These are phyloP conservation scores for Dendrobium nobile DNA, from an alignment of 106 monocot species.

Conservation along the genomic window DNA sequence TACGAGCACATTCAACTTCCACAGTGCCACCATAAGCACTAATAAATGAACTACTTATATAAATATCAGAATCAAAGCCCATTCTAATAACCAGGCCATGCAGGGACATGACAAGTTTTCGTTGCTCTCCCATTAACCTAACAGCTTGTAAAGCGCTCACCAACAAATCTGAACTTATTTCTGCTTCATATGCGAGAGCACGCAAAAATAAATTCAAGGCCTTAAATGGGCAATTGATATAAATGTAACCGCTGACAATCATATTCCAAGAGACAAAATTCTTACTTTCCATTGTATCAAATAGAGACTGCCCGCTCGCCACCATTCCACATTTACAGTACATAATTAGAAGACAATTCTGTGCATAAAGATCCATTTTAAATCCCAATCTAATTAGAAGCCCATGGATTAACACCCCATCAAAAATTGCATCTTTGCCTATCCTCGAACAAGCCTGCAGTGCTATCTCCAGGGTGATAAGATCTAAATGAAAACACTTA, in stretches of 20 bases:
- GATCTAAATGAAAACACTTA: conserved; percentile 14
- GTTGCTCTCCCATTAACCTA: conserved; percentile 9
- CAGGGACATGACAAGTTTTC: conserved; percentile 11
- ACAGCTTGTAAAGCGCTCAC: conserved; percentile 32
- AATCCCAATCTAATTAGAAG: conserved; percentile 17
- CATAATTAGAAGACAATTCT: conserved; percentile 36
- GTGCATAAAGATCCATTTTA: conserved; percentile 14
- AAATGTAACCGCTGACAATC: conserved; percentile 27
- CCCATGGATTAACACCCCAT: conserved; percentile 32
- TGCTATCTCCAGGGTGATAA: conserved; percentile 25
- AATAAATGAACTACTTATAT: conserved; percentile 37
- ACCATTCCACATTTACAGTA: conserved; percentile 32
- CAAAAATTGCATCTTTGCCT: conserved; percentile 14
- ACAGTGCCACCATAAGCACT: conserved; percentile 31
- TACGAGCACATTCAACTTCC: conserved; percentile 15
- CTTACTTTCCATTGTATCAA: conserved; percentile 23
- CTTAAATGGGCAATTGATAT: not conserved
- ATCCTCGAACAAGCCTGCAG: conserved; percentile 29
- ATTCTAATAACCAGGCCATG: conserved; percentile 27
- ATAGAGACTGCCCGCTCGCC: conserved; percentile 12
- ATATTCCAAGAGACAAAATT: conserved; percentile 30
- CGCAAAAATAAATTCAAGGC: conserved; percentile 16
- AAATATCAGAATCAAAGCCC: conserved; percentile 31
- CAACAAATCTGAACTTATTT: conserved; percentile 35
- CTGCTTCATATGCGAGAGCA: not conserved